Evolutionary conservation across 768 basidiomycete species (phyloP).

Genomic region (Tulasnella sp.): DNA sequence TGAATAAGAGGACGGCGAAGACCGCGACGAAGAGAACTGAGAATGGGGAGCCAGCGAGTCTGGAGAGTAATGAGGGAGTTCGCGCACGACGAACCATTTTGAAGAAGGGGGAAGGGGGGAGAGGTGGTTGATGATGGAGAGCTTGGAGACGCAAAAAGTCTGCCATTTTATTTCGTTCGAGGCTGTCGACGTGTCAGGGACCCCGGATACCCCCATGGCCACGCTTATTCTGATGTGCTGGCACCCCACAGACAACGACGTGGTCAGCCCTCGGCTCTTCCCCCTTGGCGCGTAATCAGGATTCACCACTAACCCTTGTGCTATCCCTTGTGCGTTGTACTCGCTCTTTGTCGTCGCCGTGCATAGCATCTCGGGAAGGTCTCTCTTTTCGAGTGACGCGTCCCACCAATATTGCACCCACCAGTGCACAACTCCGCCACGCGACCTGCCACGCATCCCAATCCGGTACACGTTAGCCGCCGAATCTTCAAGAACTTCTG

Average conservation of each 20-base stretch:
- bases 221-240: conserved; percentile 7
- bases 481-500: background rate
- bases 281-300: background rate
- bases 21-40: conserved; percentile 25
- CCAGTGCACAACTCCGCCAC: background rate
- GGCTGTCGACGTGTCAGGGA: conserved; percentile 11
- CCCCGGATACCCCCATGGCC: background rate
- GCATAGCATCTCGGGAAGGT: too few species aligned
- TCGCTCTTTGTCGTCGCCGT: background rate
- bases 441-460: background rate
- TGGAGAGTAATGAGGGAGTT: background rate
- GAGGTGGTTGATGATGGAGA: background rate
- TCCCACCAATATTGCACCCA: too few species aligned
- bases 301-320: too few species aligned
- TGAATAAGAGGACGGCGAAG: conserved; percentile 42
- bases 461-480: background rate
- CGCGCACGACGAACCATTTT: background rate
- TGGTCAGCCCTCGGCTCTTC: background rate
- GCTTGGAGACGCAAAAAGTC: background rate
- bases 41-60: conserved; percentile 21
- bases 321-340: background rate
- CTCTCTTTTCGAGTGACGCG: background rate
- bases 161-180: background rate
- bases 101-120: background rate
- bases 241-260: background rate